Percentiles rank a stretch among this genome's conserved stretches.
phyloP scores from a whole-genome alignment of 2,329 filamentous ascomycete species.

The Mariannaea elegans region DNA sequence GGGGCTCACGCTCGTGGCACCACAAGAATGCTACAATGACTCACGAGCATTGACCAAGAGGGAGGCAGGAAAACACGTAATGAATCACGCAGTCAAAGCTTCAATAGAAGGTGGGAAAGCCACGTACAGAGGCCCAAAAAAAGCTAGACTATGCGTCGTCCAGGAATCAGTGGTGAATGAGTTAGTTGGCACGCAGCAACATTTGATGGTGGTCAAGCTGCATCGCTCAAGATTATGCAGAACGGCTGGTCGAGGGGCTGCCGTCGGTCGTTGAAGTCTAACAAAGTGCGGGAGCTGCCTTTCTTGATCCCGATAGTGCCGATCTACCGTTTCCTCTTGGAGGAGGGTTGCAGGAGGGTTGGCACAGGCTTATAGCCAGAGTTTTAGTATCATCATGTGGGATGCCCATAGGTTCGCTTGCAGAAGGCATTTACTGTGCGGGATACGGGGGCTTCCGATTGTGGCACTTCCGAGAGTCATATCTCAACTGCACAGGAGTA shows the following conservation, averaged over 20 bases:
- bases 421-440: conserved; percentile 3
- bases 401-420: conserved; percentile 38
- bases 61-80: neutral
- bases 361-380: neutral
- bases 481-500: conserved; percentile 12
- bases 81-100: conserved; percentile 1
- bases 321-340: conserved; percentile 6
- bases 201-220: neutral
- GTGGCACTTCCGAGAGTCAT: neutral
- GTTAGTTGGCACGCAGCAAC: conserved; percentile 19
- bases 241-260: conserved; percentile 8
- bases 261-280: neutral
- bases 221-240: neutral
- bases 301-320: conserved; percentile 25
- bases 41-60: conserved; percentile 18
- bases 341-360: neutral
- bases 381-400: neutral
- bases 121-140: neutral
- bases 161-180: conserved; percentile 22
- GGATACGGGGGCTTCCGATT: conserved; percentile 17
- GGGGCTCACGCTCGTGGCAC: conserved; percentile 21
- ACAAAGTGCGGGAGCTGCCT: conserved; percentile 21
- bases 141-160: conserved; percentile 31
- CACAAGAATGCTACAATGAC: conserved; percentile 22
- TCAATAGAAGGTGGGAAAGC: neutral